Evolutionary conservation across 169 alveolate species (phyloP).

Genomic region (Amoebophrya sp.): DNA sequence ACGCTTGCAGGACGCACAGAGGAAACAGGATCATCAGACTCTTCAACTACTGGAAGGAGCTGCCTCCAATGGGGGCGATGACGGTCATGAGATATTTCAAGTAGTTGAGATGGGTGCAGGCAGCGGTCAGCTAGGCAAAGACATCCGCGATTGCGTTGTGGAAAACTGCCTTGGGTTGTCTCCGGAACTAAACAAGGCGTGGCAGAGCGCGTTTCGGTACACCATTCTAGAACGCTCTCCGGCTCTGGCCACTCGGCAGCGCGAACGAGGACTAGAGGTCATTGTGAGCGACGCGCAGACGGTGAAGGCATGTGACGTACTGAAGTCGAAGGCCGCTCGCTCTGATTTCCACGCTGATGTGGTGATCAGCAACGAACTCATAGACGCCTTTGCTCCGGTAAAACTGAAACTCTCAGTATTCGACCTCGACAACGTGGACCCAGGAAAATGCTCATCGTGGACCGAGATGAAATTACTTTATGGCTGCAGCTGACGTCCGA

Average conservation of each 20-base stretch:
- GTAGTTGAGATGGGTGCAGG: slow-evolving; percentile 32
- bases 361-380: slow-evolving; percentile 24
- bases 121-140: slow-evolving; percentile 25
- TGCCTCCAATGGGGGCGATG: background rate
- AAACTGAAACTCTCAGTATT: slow-evolving; percentile 16
- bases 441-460: background rate
- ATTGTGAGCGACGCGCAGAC: slow-evolving; percentile 26
- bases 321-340: background rate
- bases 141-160: slow-evolving; percentile 13
- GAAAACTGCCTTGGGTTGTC: background rate
- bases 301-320: background rate
- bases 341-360: slow-evolving; percentile 5
- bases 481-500: too few species aligned
- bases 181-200: background rate
- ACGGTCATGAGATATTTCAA: background rate
- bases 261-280: slow-evolving; percentile 28
- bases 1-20: too few species aligned
- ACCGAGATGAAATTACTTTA: background rate
- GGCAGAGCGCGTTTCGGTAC: background rate
- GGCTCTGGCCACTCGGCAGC: slow-evolving; percentile 27
- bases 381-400: slow-evolving; percentile 31
- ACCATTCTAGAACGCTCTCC: slow-evolving; percentile 22
- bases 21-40: too few species aligned
- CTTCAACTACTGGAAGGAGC: too few species aligned
- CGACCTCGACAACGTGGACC: slow-evolving; percentile 27